Conservation (phyloP, 495 filamentous ascomycete genomes). For the Letharia columbiana region DNA sequence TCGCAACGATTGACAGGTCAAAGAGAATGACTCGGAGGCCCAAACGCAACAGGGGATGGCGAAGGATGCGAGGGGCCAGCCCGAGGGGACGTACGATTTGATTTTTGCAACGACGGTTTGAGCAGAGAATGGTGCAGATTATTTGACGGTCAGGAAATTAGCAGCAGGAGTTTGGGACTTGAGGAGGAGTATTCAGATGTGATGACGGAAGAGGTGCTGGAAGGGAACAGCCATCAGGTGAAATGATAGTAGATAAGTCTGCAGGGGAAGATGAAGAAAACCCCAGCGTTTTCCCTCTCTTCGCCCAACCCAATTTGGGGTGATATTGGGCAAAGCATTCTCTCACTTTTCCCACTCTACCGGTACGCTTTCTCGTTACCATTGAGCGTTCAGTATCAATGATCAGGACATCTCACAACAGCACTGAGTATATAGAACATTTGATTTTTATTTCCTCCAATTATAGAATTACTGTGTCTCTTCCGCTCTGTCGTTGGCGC, state of each 20-base stretch:
- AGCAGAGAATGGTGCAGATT: neutral
- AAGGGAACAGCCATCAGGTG: neutral
- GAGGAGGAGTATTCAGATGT: neutral
- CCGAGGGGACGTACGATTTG: neutral
- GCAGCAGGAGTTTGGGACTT: neutral
- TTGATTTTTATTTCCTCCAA: slow-evolving; percentile 3
- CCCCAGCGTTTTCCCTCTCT: neutral
- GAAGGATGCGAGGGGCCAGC: neutral
- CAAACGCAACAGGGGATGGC: neutral
- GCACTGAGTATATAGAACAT: neutral
- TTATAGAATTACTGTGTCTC: slow-evolving; percentile 17
- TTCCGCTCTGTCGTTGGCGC: slow-evolving; percentile 7
- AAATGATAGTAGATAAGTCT: neutral
- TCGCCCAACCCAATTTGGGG: neutral
- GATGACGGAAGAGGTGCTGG: neutral
- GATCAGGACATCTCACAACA: neutral
- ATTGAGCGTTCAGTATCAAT: neutral
- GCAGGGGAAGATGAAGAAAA: neutral
- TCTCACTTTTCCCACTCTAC: neutral
- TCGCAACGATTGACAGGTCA: neutral
- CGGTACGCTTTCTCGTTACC: neutral
- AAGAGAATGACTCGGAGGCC: neutral
- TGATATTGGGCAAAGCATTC: neutral
- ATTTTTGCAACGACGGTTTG: neutral
- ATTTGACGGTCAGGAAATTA: neutral